These are phyloP conservation scores for Nematodospora anomalae DNA, from an alignment of 1,139 yeast genomes.

Conservation along the genomic window DNA sequence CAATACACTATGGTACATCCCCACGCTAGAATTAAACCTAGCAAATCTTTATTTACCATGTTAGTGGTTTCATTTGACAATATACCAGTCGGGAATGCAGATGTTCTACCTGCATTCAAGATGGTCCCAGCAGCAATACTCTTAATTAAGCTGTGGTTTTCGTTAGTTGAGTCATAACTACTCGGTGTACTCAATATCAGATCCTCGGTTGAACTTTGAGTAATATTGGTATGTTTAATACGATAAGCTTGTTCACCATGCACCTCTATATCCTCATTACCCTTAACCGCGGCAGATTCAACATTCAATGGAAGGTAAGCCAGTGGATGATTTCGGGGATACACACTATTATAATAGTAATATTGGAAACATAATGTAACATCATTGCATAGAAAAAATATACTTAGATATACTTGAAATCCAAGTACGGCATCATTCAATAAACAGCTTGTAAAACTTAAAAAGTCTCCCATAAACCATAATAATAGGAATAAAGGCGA, in stretches of 20 bases:
- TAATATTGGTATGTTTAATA: conserved; percentile 13
- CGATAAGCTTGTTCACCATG: conserved; percentile 16
- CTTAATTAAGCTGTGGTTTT: conserved; percentile 12
- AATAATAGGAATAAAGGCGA: conserved; percentile 71
- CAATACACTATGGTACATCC: conserved; percentile 74
- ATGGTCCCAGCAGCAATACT: conserved; percentile 23
- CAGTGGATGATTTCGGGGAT: conserved; percentile 22
- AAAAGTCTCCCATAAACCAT: conserved; percentile 85
- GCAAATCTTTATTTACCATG: conserved; percentile 12
- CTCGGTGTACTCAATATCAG: conserved; percentile 20
- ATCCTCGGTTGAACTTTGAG: conserved; percentile 7
- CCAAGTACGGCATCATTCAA: conserved; percentile 68
- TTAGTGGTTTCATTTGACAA: conserved; percentile 1
- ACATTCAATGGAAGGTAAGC: not conserved
- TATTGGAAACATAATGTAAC: conserved; percentile 70
- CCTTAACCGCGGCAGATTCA: not conserved
- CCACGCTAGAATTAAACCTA: conserved; percentile 75
- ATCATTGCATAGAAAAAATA: conserved; percentile 77
- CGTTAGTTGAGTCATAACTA: conserved; percentile 28
- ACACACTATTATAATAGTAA: conserved; percentile 60
- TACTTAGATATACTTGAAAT: conserved; percentile 74
- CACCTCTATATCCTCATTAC: conserved; percentile 10
- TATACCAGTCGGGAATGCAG: conserved; percentile 20
- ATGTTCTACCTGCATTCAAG: conserved; percentile 23
- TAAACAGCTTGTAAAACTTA: conserved; percentile 78